Conservation (phyloP, 2,329 filamentous ascomycete species). For the Botrytis sinoallii region DNA sequence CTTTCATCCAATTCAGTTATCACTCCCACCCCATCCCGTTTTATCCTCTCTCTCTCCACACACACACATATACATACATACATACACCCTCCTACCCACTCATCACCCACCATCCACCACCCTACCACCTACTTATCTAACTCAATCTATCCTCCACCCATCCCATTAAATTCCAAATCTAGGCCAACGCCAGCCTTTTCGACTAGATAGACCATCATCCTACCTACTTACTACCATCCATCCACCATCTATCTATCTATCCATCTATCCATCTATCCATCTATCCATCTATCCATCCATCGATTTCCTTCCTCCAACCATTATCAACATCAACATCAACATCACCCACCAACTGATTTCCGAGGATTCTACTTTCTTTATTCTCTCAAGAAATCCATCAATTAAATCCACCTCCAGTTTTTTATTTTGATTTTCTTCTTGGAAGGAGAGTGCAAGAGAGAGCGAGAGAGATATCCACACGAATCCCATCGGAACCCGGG, state of each 20-base stretch:
- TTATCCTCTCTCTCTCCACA: neutral
- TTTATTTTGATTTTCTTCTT: neutral
- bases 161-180: neutral
- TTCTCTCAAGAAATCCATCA: neutral
- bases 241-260: too few relatives aligned
- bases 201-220: neutral
- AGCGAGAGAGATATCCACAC: neutral
- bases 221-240: neutral
- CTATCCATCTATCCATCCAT: too few relatives aligned
- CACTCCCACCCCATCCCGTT: neutral
- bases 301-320: neutral
- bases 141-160: neutral
- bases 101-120: neutral
- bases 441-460: neutral
- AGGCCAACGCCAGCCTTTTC: constrained; percentile 1
- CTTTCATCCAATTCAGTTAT: neutral
- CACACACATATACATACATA: neutral
- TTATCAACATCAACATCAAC: neutral
- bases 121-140: neutral
- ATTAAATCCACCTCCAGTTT: neutral
- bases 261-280: too few relatives aligned
- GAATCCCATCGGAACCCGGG: neutral
- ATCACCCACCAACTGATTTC: neutral
- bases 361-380: neutral
- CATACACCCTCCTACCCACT: neutral